Conservation (phyloP, 2,329 filamentous ascomycete genomes). For the Colletotrichum zoysiae region DNA sequence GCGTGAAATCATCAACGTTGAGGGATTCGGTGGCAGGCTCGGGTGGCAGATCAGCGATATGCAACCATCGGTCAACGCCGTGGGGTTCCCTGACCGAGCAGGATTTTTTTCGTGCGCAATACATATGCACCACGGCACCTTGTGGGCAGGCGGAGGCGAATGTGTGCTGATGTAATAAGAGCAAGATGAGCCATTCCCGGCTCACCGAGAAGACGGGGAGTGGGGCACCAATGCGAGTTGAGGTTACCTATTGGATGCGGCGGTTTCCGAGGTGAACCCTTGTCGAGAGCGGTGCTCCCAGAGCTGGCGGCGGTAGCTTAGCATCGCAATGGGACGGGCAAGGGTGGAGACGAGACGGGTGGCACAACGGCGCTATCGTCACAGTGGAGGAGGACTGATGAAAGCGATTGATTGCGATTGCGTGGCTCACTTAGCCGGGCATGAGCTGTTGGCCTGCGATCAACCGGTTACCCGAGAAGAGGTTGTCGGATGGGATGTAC, state of each 20-base stretch:
- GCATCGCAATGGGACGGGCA: conserved; percentile 21
- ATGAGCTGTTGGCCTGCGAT: conserved; percentile 1
- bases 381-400: conserved; percentile 26
- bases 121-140: not conserved
- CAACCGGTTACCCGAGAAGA: not conserved
- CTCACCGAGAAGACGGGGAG: conserved; percentile 14
- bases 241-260: conserved; percentile 23
- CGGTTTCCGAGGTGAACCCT: conserved; percentile 28
- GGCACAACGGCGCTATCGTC: conserved; percentile 26
- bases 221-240: not conserved
- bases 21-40: conserved; percentile 11
- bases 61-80: not conserved
- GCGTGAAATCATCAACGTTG: conserved; percentile 22
- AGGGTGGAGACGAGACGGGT: conserved; percentile 19
- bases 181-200: conserved; percentile 6
- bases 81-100: conserved; percentile 8
- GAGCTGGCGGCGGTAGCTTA: conserved; percentile 2
- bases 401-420: conserved; percentile 17
- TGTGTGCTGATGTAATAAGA: conserved; percentile 20
- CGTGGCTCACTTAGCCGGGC: not conserved
- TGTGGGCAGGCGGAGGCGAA: conserved; percentile 13
- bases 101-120: not conserved
- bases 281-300: conserved; percentile 10
- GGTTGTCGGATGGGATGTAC: not conserved
- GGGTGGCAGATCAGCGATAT: conserved; percentile 24